Percentiles rank a stretch among this genome's conserved stretches.
Conservation (phyloP, 2,329 filamentous ascomycete genomes). For the Beauveria australis region DNA sequence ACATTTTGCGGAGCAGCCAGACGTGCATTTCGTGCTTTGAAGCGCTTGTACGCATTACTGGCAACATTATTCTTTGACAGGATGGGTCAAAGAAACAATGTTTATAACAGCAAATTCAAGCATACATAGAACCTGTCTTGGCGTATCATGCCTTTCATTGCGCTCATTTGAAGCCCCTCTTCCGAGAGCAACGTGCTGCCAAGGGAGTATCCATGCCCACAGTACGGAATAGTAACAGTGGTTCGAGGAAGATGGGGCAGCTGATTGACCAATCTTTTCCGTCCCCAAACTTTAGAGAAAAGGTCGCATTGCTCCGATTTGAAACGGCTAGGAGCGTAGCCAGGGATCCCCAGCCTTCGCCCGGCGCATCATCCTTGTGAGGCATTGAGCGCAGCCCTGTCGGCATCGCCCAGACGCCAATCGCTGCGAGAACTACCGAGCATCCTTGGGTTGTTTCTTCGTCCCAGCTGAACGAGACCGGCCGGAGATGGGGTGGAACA, state of each 20-base stretch:
- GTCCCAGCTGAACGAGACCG: not conserved
- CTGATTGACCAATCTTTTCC: not conserved
- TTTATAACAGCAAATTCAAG: too few relatives aligned
- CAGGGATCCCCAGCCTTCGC: not conserved
- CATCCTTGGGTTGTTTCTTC: not conserved
- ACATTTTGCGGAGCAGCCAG: not conserved
- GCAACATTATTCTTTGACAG: too few relatives aligned
- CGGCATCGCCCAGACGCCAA: not conserved
- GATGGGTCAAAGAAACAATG: too few relatives aligned
- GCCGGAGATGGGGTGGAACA: not conserved
- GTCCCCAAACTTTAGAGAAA: not conserved
- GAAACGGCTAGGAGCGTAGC: not conserved
- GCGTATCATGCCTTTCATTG: not conserved
- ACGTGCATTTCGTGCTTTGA: not conserved
- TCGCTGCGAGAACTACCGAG: not conserved
- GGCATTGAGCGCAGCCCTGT: not conserved
- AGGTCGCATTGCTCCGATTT: not conserved
- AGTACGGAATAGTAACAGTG: too few relatives aligned
- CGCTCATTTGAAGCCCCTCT: not conserved
- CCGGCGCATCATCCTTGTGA: not conserved
- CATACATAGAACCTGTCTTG: too few relatives aligned
- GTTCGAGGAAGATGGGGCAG: too few relatives aligned
- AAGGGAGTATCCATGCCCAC: too few relatives aligned
- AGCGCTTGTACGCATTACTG: not conserved
- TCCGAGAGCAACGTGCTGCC: not conserved